These are phyloP conservation scores for Piloderma croceum DNA, from an alignment of 768 basidiomycete species.

Conservation along the genomic window DNA sequence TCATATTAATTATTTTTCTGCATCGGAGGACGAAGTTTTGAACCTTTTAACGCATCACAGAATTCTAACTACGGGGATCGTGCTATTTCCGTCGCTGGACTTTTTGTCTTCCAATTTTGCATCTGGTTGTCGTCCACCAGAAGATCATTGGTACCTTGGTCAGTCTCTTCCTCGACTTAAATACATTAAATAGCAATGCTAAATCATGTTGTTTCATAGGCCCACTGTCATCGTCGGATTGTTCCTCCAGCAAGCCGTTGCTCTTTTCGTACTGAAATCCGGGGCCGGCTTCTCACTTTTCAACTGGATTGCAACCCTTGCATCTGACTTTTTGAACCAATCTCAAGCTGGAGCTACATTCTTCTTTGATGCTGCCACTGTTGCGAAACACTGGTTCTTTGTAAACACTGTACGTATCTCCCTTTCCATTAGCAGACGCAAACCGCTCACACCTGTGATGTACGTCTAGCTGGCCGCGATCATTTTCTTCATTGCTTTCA, in stretches of 20 bases:
- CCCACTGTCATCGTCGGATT: conserved; percentile 85
- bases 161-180: conserved; percentile 18
- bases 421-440: conserved; percentile 1
- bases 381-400: conserved; percentile 77
- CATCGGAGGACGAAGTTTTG: conserved; percentile 7
- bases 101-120: conserved; percentile 71
- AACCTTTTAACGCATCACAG: conserved; percentile 22
- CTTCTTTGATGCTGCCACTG: conserved; percentile 71
- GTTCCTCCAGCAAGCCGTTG: conserved; percentile 79
- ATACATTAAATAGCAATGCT: no score
- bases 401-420: conserved; percentile 57
- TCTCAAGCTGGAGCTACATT: conserved; percentile 68
- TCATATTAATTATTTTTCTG: conserved; percentile 3
- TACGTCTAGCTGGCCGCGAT: conserved; percentile 56
- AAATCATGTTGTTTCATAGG: no score
- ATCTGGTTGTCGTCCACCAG: conserved; percentile 67
- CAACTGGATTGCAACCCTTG: conserved; percentile 74
- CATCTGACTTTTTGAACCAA: conserved; percentile 71
- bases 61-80: conserved; percentile 70
- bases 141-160: conserved; percentile 69
- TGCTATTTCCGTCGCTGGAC: conserved; percentile 75
- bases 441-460: conserved; percentile 2
- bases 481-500: conserved; percentile 91
- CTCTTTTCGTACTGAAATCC: conserved; percentile 85
- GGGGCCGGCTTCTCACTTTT: conserved; percentile 80